These are phyloP conservation scores for Naganishia antarctica DNA, from an alignment of 768 basidiomycete genomes.

Conservation along the genomic window DNA sequence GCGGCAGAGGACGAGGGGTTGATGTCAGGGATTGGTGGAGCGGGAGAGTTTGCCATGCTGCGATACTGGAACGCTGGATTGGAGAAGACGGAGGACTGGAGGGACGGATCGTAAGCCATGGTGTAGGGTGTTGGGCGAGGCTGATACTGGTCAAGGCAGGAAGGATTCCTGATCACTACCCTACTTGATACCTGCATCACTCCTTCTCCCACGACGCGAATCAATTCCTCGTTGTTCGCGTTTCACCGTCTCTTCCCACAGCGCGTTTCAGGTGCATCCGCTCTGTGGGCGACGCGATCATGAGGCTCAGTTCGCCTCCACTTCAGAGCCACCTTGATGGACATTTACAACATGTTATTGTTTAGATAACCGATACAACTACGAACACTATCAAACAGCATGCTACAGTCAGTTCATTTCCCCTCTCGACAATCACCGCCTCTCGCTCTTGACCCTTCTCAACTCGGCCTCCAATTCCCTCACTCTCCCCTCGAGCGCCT, in stretches of 20 bases:
- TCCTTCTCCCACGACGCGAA: too few species aligned
- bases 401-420: too few species aligned
- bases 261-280: too few species aligned
- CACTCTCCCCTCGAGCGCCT: conserved; percentile 16
- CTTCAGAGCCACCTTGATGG: too few species aligned
- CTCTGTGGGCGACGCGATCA: too few species aligned
- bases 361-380: not conserved
- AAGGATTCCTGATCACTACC: too few species aligned
- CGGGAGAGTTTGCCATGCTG: conserved; percentile 23
- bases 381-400: not conserved
- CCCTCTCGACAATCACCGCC: not conserved
- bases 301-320: too few species aligned
- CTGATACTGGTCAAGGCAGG: too few species aligned
- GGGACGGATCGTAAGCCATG: conserved; percentile 2
- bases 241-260: too few species aligned
- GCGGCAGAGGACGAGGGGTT: conserved; percentile 23
- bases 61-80: conserved; percentile 3
- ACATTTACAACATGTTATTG: not conserved
- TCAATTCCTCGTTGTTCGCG: too few species aligned
- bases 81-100: not conserved
- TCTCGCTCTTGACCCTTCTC: conserved; percentile 2
- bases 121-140: not conserved
- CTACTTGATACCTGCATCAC: too few species aligned
- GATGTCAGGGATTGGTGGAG: conserved; percentile 23
- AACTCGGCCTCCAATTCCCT: conserved; percentile 20